Base-by-base conservation (phyloP, 1,139 yeast species). In the Kazachstania sp. region DNA sequence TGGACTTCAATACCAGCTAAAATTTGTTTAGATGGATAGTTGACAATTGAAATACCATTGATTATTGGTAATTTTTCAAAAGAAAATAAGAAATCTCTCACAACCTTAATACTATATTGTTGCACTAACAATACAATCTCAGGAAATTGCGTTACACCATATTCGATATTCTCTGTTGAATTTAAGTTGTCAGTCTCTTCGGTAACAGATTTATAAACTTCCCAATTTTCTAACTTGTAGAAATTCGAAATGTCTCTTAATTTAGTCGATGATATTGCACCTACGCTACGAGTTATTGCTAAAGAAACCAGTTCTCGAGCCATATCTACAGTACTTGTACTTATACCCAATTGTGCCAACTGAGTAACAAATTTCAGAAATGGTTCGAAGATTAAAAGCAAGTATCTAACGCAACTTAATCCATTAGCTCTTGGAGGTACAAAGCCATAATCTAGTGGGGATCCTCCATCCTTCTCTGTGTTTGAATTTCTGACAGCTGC, bases 361-460 rank as follows among this genome's bases (percentile, higher is more conserved):
- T 69, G 72, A 37, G 69, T 70, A 39, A 77, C 69, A 37, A 71
- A 61, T 40, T 66, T 60, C 42, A 74, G 57, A 44, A 73, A 56
- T 12, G 68, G 58, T 44, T 68, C 66, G 42, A 71, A 60, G 42
- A 78, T 64, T 49, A 67, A 60, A 41, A 75, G 70, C 34, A 78
- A 58, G 53, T 75, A 77, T 51, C 74, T 69, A 18, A 75, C 64
- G 2, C 83, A 71, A 44, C 84, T 72, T 30, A 83, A 64, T 8
- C 83, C 75, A 54, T 81, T 83, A 1, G 86, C 71, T 48, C 70
- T 67, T 1, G 81, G 81, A 1, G 88, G 87, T 28, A 80, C 59
- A 54, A 79, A 81, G 2, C 81, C 79, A 61, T 71, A 73, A 38
- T 74, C 61, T 9, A 65, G 54, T 3, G 69, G 60, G 1, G 58